Conservation (phyloP, 106 monocot genomes). For the Apostasia ramifera region DNA sequence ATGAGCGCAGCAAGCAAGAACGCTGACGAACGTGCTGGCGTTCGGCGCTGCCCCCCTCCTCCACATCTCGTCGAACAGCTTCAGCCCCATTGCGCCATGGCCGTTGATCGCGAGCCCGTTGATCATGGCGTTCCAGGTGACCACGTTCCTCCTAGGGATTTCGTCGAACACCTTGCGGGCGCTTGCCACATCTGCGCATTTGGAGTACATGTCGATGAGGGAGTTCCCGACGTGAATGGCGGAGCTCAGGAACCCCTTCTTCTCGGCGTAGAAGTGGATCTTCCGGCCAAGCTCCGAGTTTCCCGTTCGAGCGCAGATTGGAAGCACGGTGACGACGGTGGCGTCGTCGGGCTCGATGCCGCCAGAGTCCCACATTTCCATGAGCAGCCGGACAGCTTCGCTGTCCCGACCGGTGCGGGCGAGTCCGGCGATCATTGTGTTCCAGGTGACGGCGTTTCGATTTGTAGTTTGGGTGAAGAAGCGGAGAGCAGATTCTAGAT, state of each 20-base stretch:
- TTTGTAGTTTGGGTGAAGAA: neutral
- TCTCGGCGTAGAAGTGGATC: conserved; percentile 39
- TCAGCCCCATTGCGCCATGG: conserved; percentile 17
- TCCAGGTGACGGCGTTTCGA: conserved; percentile 3
- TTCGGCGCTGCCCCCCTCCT: conserved; percentile 30
- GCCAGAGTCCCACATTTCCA: conserved; percentile 2
- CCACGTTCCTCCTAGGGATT: conserved; percentile 32
- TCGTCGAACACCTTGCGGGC: conserved; percentile 40
- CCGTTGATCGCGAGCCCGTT: conserved; percentile 40
- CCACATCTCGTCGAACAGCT: conserved; percentile 52
- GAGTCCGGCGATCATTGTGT: conserved; percentile 3
- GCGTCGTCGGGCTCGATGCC: conserved; percentile 4
- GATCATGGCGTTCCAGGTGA: conserved; percentile 59
- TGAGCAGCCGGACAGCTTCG: neutral
- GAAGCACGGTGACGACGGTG: conserved; percentile 1
- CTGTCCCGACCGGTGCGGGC: neutral
- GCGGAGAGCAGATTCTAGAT: neutral
- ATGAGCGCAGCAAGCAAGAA: conserved; percentile 53
- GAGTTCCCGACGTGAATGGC: conserved; percentile 41
- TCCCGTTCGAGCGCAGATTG: conserved; percentile 4
- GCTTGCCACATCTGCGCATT: conserved; percentile 26
- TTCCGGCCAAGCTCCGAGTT: conserved; percentile 24
- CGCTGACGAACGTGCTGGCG: conserved; percentile 52
- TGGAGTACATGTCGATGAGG: conserved; percentile 60
- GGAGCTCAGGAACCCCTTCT: conserved; percentile 23